Base-by-base conservation (phyloP, 2,329 filamentous ascomycete genomes). In the Ilyonectria robusta region DNA sequence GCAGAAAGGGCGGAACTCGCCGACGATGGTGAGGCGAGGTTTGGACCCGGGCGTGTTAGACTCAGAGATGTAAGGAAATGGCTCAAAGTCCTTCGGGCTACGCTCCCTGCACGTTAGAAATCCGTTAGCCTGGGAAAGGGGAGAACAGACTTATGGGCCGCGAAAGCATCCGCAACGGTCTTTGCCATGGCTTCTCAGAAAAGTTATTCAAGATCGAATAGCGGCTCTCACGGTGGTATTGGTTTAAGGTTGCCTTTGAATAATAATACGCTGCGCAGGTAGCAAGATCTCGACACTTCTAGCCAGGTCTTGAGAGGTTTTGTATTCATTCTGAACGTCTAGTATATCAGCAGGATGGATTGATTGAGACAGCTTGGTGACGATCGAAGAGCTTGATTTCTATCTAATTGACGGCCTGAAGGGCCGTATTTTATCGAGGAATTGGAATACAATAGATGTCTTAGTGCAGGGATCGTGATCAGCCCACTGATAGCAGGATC, bases 1-100 rank as follows among this genome's bases (percentile, higher is more conserved):
- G 31, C 50, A 42, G 33, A 21, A 42, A 55, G 19, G 35, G 33
- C n/a, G 33, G 19, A 19, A 55, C 35, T 23, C 26, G 21, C 51
- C 51, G 35, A 55, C 51, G 51, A 55, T 42, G 33, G 51, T 55
- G 35, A 55, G 51, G 21, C 51, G 51, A 55, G 51, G 51, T 19
- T 55, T 55, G 33, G 51, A 55, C 19, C 10, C 35, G 31, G 50
- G 50, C 35, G n/a, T 55, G 35, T 55, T 55, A 29, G 31, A 33
- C 33, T 55, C 51, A 33, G 33, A 23, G n/a, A 55, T 19, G 35
- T 23, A 26, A 19, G 51, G 51, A 29, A 55, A 55, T n/a, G 51
- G 35, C 21, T 40, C 51, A 42, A 55, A 55, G 19, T 42, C 51
- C 51, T 55, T 42, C 10, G 51, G 51, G 17, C 51, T 55, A 26